Evolutionary conservation across 805 yeast genomes (phyloP), one percentile per base, ranked within the genome.

Genomic region (Metschnikowia cubensis): DNA sequence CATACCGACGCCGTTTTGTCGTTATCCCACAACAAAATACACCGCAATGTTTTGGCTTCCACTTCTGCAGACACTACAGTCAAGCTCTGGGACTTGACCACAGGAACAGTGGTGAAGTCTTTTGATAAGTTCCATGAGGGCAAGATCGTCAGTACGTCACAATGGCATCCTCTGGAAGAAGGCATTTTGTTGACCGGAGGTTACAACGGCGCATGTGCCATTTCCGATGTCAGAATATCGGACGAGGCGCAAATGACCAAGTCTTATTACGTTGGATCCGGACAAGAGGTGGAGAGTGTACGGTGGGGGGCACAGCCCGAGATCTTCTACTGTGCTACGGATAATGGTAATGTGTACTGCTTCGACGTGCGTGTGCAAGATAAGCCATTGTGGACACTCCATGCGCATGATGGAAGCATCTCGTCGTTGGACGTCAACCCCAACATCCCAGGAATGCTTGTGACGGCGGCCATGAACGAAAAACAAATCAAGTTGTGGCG

Each of bases 391-490:
- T 94, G 99, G 99, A 89, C 96, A 2, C 75, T 94, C 59, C 96
- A 94, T 68, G 98, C 98, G 2, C 99, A 94, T 66, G 98, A 94
- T 70, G 81, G 96, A 2, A 97, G 96, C 53, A 85, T 94, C 53
- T 85, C 97, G 4, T 76, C 92, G 2, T 77, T 94, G 58, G 85
- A 85, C 57, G 77, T 84, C 35, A 91, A 89, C 69, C 64, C 65
- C 22, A 79, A 73, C 63, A 65, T 89, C 32, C 83, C 84, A 22
- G 94, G 92, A 17, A 70, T 88, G 75, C 68, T 94, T 63, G 82
- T 84, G 21, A 89, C 98, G 1, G 84, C 94, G 45, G 96, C 97
- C 5, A 86, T 87, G 90, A 88, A 91, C 49, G 99, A 94, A 61
- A 88, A 87, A 68, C 69, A 71, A 11, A 82, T 90, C 48, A 94